Base-by-base conservation (phyloP, 2,329 filamentous ascomycete species). In the Cryphonectria parasitica region DNA sequence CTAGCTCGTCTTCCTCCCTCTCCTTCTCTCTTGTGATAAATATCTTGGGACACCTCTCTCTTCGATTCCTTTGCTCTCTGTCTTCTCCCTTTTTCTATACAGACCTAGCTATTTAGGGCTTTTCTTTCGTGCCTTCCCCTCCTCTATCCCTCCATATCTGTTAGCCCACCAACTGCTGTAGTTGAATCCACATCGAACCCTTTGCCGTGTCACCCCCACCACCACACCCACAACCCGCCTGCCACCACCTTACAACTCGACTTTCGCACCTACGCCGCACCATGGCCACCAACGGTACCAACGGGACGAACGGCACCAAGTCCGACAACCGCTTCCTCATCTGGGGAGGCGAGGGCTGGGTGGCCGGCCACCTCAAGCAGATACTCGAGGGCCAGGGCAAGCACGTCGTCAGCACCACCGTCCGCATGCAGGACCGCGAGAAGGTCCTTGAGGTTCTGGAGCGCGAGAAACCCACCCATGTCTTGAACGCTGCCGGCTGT, bases 401-500 rank as follows among this genome's bases (percentile, higher is more conserved):
- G 80, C 84, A 88, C 68, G 89, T 90, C 58, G 79, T 84, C 76
- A 84, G 82, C 67, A 91, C 89, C 22, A 89, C 85, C 4, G 82
- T 89, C 67, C 89, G 89, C 75, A 91, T 91, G 89, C 87, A 92
- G 78, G 83, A 90, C 75, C 83, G 87, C 73, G 84, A 87, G 75
- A 81, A 81, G 68, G 89, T 91, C 69, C 78, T 86, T 67, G 81
- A 82, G 62, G 86, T 88, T 77, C 83, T 92, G 36, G 84, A 88
- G 64, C 82, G 81, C 66, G 80, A 89, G 78, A 86, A 87, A 79
- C 90, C 90, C 31, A 91, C 89, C 3, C 89, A 91, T 76, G 89
- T 91, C 69, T 80, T 92, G 66, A 91, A 91, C 79, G 88, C 86
- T 72, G 90, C 90, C 64, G 90, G 89, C 72, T 88, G 86, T 77